Percentiles rank a stretch among this genome's conserved stretches.
Conservation (phyloP, 768 basidiomycete genomes). For the Mycena vitilis region DNA sequence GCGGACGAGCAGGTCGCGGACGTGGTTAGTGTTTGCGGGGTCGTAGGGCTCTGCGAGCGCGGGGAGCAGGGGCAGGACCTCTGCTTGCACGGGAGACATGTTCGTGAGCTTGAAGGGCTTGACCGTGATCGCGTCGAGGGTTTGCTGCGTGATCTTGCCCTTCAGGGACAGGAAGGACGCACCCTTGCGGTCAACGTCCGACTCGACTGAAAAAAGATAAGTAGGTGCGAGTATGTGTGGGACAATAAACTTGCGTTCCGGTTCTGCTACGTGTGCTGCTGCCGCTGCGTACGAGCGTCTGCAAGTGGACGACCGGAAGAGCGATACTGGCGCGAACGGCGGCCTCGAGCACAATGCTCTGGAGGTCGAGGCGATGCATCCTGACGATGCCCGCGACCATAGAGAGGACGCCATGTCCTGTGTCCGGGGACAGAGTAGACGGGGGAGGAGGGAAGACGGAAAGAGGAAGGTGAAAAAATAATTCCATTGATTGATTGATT, state of each 20-base stretch:
- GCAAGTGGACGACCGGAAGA: conserved; percentile 12
- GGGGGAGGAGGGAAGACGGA: neutral
- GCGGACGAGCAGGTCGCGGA: conserved; percentile 84
- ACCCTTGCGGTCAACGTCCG: neutral
- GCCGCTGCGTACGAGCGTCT: conserved; percentile 21
- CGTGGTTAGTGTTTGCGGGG: conserved; percentile 40
- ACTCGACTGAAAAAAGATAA: neutral
- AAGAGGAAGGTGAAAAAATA: neutral
- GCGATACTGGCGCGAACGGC: conserved; percentile 4
- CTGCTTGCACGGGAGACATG: conserved; percentile 87
- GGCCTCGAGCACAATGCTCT: conserved; percentile 18
- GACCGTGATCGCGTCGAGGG: conserved; percentile 69
- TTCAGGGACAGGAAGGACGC: conserved; percentile 50
- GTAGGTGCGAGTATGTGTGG: neutral
- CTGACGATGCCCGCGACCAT: conserved; percentile 14
- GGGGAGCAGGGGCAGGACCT: conserved; percentile 83
- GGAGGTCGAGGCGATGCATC: conserved; percentile 31
- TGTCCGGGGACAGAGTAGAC: too few species aligned
- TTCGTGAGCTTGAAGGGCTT: conserved; percentile 73
- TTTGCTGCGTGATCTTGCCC: conserved; percentile 50
- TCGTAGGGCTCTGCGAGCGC: conserved; percentile 67
- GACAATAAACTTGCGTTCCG: neutral
- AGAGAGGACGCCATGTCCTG: too few species aligned
- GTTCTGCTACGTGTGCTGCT: neutral
- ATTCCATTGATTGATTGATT: neutral